A percentile compares a stretch with the other conserved stretches of the same genome.
Conservation (phyloP, 176 grass and related monocot species). For the Aegilops umbellulata region DNA sequence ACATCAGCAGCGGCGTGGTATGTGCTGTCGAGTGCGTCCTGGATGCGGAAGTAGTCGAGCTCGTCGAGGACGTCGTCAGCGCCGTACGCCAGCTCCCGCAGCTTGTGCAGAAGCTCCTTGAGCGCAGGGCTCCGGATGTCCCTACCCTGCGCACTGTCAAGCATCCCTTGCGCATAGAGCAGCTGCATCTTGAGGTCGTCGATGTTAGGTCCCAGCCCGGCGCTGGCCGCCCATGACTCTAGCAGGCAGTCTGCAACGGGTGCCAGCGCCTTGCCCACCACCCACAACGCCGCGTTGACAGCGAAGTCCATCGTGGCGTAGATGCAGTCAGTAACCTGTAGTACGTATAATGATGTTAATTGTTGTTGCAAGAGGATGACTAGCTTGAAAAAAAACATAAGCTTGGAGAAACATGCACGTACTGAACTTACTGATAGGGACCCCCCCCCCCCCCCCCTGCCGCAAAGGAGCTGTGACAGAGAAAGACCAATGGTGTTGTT, state of each 20-base stretch:
- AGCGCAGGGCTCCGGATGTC: neutral
- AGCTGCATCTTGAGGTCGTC: neutral
- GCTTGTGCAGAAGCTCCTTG: neutral
- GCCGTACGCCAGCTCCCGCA: neutral
- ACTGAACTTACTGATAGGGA: too few species aligned
- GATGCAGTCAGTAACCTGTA: too few species aligned
- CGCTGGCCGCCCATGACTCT: neutral
- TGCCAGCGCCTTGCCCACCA: neutral
- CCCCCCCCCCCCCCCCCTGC: too few species aligned
- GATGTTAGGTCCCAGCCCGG: neutral
- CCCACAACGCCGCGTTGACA: neutral
- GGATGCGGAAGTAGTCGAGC: neutral
- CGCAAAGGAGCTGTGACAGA: too few species aligned
- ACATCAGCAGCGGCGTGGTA: neutral
- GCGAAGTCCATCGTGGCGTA: neutral
- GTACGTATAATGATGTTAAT: too few species aligned
- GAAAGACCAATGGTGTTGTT: too few species aligned
- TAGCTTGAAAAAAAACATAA: too few species aligned
- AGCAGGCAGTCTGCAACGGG: neutral
- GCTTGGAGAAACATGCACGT: too few species aligned
- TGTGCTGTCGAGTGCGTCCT: neutral
- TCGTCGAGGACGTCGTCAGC: neutral
- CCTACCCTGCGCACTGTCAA: neutral
- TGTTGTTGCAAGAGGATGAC: too few species aligned
- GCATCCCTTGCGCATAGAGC: neutral